Base-by-base conservation (phyloP, 805 yeast genomes). In the Lachancea sp. region DNA sequence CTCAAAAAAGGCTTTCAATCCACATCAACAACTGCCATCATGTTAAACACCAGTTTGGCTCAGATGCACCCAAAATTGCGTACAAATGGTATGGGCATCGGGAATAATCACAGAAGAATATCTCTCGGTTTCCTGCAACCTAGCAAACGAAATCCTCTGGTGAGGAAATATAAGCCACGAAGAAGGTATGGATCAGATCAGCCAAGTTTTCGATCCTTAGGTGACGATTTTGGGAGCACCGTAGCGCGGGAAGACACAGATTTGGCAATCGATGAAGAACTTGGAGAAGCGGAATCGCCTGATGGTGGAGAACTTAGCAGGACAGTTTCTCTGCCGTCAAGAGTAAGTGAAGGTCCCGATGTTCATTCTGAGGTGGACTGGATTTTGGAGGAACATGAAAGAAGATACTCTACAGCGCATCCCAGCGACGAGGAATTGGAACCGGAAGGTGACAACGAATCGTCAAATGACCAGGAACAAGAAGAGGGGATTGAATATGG, bases 81-180 rank as follows among this genome's bases (percentile, higher is more conserved):
- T 45, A 67, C 72, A 7, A 62, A 64, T 46, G 73, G 73, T 39
- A 63, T 68, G 54, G 73, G 73, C 46, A 66, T 69, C 39, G 71
- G 67, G 5, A 69, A 63, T 49, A 62, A 69, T 3, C 72, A 67
- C 39, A 53, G 72, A 47, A 64, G 68, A 44, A 59, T 68, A 30
- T 59, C 69, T 3, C 49, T 69, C 15, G 65, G 64, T 4, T 69
- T 70, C 48, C 57, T 68, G 4, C 69, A 70, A 5, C 72, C 72
- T 2, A 63, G 70, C 38, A 70, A 69, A 26, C 63, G 64, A 51
- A 67, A 69, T n/a, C 72, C 73, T 3, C 50, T 70, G 41, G 68
- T 70, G 16, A 48, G 58, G 17, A 62, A 62, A 47, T 60, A 56
- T 46, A 49, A 52, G n/a, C 51, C 49, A 18, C 52, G 56, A 33